Evolutionary conservation across 106 monocot species (phyloP).

Genomic region (Dendrobium chrysotoxum): DNA sequence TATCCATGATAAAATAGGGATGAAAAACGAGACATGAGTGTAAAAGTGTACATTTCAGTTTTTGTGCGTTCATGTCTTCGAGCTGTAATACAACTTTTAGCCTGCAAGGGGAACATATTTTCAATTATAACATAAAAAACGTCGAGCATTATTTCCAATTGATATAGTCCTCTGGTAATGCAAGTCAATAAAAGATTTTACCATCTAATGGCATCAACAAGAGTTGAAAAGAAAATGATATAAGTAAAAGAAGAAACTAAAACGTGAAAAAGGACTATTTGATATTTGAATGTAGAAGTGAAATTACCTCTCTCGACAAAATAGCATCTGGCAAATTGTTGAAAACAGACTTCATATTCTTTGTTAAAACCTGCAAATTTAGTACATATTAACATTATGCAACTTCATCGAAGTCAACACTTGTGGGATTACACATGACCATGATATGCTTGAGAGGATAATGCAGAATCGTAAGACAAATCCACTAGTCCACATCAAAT

Average conservation of each 20-base stretch:
- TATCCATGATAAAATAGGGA: background rate
- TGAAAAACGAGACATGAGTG: background rate
- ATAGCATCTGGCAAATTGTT: constrained; percentile 10
- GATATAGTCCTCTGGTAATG: background rate
- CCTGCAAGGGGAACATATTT: constrained; percentile 23
- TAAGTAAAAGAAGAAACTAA: background rate
- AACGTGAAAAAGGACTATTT: background rate
- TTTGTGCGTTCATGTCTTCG: constrained; percentile 12
- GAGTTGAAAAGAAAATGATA: background rate
- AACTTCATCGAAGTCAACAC: background rate
- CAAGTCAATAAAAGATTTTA: background rate
- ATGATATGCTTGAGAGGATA: background rate
- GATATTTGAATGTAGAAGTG: background rate
- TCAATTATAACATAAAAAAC: background rate
- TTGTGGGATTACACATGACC: background rate
- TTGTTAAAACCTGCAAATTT: constrained; percentile 35
- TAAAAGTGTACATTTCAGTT: constrained; percentile 31
- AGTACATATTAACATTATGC: background rate
- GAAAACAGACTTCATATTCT: constrained; percentile 26
- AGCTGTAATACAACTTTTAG: constrained; percentile 16
- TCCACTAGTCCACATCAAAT: background rate
- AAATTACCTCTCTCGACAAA: constrained; percentile 28
- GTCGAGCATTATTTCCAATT: background rate
- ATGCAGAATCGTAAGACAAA: background rate
- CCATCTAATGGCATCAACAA: background rate